Percentiles rank a stretch among this genome's conserved stretches.
These are phyloP conservation scores for Colletotrichum sp. DNA, from an alignment of 2,329 filamentous ascomycete species.

Conservation along the genomic window DNA sequence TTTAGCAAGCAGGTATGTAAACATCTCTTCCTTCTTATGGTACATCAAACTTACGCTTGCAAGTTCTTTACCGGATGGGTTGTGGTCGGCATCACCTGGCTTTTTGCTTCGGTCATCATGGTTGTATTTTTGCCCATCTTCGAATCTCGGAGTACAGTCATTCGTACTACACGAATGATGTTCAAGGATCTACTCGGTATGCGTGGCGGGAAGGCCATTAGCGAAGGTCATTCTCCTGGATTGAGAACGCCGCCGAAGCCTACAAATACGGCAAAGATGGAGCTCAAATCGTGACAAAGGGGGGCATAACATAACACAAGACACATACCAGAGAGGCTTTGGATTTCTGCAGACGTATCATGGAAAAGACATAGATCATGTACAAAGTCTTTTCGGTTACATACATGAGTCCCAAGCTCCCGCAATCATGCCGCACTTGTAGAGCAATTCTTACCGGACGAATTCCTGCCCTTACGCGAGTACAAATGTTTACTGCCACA, in stretches of 20 bases:
- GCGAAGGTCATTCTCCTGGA: constrained; percentile 4
- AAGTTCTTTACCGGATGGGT: constrained; percentile 79
- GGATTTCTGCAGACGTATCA: neutral
- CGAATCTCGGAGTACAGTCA: constrained; percentile 17
- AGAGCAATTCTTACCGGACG: neutral
- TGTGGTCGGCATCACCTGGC: constrained; percentile 73
- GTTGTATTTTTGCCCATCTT: constrained; percentile 20
- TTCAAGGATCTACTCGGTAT: constrained; percentile 11
- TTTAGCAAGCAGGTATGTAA: constrained; percentile 25
- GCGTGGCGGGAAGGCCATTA: neutral
- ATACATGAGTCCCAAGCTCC: rapidly evolving
- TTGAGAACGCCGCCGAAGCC: constrained; percentile 7
- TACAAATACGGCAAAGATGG: neutral
- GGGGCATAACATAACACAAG: neutral
- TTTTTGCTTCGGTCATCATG: constrained; percentile 50
- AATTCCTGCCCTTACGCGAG: neutral
- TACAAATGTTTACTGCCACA: neutral
- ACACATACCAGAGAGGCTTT: neutral
- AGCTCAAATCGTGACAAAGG: neutral
- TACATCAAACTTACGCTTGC: neutral
- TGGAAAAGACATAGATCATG: neutral
- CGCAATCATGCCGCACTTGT: neutral
- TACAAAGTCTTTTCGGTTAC: neutral
- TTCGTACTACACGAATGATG: constrained; percentile 18
- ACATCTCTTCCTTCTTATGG: rapidly evolving